Base-by-base conservation (phyloP, 2,329 filamentous ascomycete species). In the Aspergillus vadensis region DNA sequence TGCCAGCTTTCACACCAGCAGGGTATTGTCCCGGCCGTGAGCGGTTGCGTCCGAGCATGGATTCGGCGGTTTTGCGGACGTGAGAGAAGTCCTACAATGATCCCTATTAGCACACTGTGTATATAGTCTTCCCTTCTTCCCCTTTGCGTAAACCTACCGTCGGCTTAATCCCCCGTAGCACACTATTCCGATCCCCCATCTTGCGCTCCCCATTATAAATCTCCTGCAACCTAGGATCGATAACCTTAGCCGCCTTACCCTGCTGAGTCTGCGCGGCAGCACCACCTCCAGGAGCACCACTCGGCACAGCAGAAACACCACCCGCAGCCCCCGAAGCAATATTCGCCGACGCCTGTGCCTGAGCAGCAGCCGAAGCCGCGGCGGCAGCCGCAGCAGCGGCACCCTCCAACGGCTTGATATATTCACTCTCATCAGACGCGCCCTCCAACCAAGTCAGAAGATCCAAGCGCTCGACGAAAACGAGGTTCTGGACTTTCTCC, bases 401-500 rank as follows among this genome's bases (percentile, higher is more conserved):
- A 21, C 88, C 88, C 25, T 89, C 89, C 54, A 96, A 77, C 8
- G 91, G 88, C 76, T 91, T 92, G 79, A 99, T 97, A 74, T 93
- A 95, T 75, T 98, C 94, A 76, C 90, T 94, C 72, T 96, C 91
- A 72, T 93, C 91, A 54, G 90, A 91, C 52, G 92, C 91, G 41
- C 94, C 93, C 72, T 94, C 91, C 57, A 99, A 82, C 91, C 92
- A 99, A 17, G 92, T 93, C 69, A 96, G 92, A 64, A 99, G 82
- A 75, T 98, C 94, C 57, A 97, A 80, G 57, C 91, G 88, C 81
- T 97, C 93, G 60, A 96, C 91, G 78, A 97, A 99, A 39, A 91
- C 88, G 65, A 98, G 81, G 74, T 95, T 96, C 77, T 93, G 89
- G 23, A 97, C 91, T 67, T 87, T 86, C 58, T 88, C 88, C 25